Evolutionary conservation across 805 yeast genomes (phyloP).

Genomic region (Ogataea neopini): DNA sequence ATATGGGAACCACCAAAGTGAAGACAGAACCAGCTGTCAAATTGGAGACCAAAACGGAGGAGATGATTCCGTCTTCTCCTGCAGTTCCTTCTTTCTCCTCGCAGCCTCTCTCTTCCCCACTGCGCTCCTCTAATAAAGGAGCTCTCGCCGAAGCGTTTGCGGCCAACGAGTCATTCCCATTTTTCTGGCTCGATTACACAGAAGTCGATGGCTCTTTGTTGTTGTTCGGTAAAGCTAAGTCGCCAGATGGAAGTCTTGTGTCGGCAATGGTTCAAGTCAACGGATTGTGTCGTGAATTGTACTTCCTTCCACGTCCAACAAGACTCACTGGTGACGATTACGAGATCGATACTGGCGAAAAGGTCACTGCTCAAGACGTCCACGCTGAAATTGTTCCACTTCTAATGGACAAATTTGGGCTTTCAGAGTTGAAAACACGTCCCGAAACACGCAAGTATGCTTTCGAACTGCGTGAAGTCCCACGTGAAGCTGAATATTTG

Average conservation of each 20-base stretch:
- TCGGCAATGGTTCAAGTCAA: constrained; percentile 78
- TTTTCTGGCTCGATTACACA: constrained; percentile 89
- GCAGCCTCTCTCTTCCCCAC: constrained; percentile 23
- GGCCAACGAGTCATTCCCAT: constrained; percentile 20
- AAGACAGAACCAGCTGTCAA: constrained; percentile 8
- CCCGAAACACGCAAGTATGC: constrained; percentile 80
- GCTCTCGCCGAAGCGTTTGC: neutral
- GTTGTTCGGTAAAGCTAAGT: constrained; percentile 77
- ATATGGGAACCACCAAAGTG: constrained; percentile 36
- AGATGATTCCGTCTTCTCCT: constrained; percentile 31
- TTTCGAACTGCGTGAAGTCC: constrained; percentile 80
- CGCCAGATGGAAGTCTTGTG: constrained; percentile 57
- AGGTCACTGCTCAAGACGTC: constrained; percentile 57
- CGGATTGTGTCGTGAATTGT: constrained; percentile 70
- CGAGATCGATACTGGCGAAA: constrained; percentile 35
- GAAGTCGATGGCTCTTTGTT: constrained; percentile 71
- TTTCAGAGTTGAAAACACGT: constrained; percentile 64
- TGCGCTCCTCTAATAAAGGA: neutral
- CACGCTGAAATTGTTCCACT: constrained; percentile 74
- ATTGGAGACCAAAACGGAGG: constrained; percentile 2
- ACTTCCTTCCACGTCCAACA: constrained; percentile 66
- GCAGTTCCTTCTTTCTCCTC: constrained; percentile 5
- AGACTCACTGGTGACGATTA: constrained; percentile 19
- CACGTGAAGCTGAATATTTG: constrained; percentile 76
- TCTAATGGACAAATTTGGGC: constrained; percentile 60